Evolutionary conservation across 805 yeast species (phyloP).

Genomic region (Lipomyces japonicus): DNA sequence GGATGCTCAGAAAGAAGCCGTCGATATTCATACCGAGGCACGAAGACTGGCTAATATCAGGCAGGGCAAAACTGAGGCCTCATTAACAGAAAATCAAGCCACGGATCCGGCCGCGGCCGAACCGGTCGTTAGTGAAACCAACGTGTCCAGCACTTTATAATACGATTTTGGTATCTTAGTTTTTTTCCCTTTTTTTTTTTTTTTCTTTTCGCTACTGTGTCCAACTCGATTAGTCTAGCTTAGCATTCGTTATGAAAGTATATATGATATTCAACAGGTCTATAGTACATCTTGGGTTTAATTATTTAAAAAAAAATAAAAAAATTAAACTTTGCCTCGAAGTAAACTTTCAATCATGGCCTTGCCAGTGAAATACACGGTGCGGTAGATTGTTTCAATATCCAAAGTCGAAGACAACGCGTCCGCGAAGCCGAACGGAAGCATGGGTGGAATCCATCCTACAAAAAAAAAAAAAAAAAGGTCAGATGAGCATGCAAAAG

Average conservation of each 20-base stretch:
- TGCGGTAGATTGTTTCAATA: constrained; percentile 59
- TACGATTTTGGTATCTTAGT: background rate
- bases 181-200: background rate
- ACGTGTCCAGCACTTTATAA: no score
- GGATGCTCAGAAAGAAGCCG: constrained; percentile 51
- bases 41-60: constrained; percentile 62
- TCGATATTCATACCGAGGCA: constrained; percentile 71
- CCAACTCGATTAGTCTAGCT: no score
- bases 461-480: background rate
- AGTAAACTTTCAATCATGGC: constrained; percentile 70
- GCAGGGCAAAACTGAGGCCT: constrained; percentile 34
- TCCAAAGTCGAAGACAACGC: constrained; percentile 78
- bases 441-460: constrained; percentile 95
- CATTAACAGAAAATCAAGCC: background rate
- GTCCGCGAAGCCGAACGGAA: constrained; percentile 91
- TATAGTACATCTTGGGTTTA: no score
- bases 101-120: background rate
- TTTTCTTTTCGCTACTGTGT: no score
- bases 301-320: background rate
- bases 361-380: constrained; percentile 68
- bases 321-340: constrained; percentile 61
- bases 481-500: background rate
- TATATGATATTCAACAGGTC: background rate
- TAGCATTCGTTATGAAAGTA: no score
- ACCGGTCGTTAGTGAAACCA: background rate